A percentile compares a stretch with the other conserved stretches of the same genome.
Evolutionary conservation across 305 asterid species (phyloP).

Genomic region (Caryopteris hybrid): DNA sequence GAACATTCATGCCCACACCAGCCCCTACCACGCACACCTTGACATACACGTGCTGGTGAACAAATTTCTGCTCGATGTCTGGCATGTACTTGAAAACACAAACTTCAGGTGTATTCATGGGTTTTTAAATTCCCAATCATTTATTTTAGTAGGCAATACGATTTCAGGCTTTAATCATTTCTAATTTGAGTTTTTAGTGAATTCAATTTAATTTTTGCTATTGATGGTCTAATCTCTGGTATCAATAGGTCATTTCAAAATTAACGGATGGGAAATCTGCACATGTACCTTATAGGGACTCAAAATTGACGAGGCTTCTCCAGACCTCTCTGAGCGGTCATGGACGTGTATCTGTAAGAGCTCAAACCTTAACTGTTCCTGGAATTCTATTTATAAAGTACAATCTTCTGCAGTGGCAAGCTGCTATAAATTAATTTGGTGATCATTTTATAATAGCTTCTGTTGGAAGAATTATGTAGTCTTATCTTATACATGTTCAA

Average conservation of each 20-base stretch:
- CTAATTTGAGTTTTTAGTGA: constrained; percentile 2
- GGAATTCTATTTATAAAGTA: background rate
- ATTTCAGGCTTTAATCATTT: constrained; percentile 10
- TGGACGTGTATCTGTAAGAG: constrained; percentile 95
- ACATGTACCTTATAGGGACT: constrained; percentile 94
- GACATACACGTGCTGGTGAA: background rate
- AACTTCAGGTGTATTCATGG: background rate
- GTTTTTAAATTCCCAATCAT: background rate
- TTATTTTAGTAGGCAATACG: background rate
- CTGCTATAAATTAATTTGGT: background rate
- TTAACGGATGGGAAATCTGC: constrained; percentile 84
- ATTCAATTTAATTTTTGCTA: constrained; percentile 3
- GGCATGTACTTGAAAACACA: background rate
- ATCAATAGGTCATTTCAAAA: constrained; percentile 85
- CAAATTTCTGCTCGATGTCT: constrained; percentile 4
- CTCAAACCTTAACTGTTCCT: constrained; percentile 17
- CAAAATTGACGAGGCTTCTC: constrained; percentile 98
- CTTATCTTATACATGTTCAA: constrained; percentile 23
- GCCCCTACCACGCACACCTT: background rate
- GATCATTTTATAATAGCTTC: constrained; percentile 8
- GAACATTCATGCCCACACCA: background rate
- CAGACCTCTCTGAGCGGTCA: constrained; percentile 97
- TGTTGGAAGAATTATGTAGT: constrained; percentile 12
- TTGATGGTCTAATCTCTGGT: constrained; percentile 26
- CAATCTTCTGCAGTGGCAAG: constrained; percentile 12